These are phyloP conservation scores for Myxozyma lipomycoides DNA, from an alignment of 805 yeast genomes.

Conservation along the genomic window DNA sequence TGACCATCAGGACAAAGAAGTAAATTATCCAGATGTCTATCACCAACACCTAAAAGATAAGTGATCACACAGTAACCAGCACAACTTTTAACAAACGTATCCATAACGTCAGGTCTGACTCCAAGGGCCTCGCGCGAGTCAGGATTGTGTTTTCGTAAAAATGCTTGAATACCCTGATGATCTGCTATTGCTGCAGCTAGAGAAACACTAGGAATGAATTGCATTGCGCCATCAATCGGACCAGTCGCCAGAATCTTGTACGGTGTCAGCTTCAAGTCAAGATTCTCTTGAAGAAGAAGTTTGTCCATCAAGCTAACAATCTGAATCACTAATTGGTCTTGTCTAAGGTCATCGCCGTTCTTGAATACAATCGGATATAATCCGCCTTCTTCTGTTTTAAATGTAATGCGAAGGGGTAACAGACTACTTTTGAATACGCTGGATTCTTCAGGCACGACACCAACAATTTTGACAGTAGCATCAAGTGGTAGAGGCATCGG, in stretches of 20 bases:
- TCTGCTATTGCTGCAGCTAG: constrained; percentile 71
- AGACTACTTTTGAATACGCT: constrained; percentile 87
- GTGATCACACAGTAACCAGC: constrained; percentile 98
- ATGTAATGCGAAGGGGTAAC: constrained; percentile 79
- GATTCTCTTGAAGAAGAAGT: constrained; percentile 79
- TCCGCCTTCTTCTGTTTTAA: constrained; percentile 52
- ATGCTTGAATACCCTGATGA: constrained; percentile 72
- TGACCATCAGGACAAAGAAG: constrained; percentile 77
- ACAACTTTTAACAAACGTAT: constrained; percentile 87
- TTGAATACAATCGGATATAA: constrained; percentile 84
- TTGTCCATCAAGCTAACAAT: constrained; percentile 88
- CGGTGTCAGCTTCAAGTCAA: constrained; percentile 82
- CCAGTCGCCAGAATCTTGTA: constrained; percentile 89
- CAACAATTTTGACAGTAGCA: constrained; percentile 69
- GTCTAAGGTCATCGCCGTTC: constrained; percentile 92
- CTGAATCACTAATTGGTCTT: constrained; percentile 95
- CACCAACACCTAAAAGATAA: constrained; percentile 92
- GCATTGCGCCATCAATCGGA: constrained; percentile 85
- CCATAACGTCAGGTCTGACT: constrained; percentile 69
- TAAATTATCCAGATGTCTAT: constrained; percentile 89
- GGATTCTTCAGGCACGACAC: constrained; percentile 73
- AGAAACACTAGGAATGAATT: constrained; percentile 91
- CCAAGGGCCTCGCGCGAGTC: constrained; percentile 42
- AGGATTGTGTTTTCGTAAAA: constrained; percentile 61
- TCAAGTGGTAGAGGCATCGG: constrained; percentile 77